Base-by-base conservation (phyloP, 495 filamentous ascomycete genomes). In the Astrothelium subdiscretum region DNA sequence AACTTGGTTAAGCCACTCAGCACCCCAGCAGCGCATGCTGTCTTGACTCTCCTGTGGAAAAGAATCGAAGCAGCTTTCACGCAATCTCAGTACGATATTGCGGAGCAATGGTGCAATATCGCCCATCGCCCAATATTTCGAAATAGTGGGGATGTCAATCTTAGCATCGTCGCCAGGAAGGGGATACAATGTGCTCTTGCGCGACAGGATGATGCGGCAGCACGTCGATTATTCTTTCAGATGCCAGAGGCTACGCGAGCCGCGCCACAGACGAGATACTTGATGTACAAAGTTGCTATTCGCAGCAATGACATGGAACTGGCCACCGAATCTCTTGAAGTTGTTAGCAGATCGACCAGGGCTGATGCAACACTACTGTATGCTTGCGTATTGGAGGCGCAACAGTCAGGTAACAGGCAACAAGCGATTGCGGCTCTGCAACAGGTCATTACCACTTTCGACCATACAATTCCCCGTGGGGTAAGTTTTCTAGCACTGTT, bases 1-100 rank as follows among this genome's bases (percentile, higher is more conserved):
- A 71, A 68, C 15, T 67, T 77, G 24, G 61, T 66, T 31, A 67
- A 68, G 11, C 59, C 69, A 18, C 64, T 90, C 12, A 74, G 68
- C 24, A 62, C 79, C 12, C 78, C 80, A 48, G 83, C 86, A 29
- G 84, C 87, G 13, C 80, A 89, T 65, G 88, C 87, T 57, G 82
- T 82, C 15, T 83, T 92, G 65, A 85, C 84, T 84, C 74, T 94
- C 12, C 75, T 95, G 29, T 94, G 90, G 88, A 95, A 90, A 71
- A 77, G 78, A 48, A 75, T 89, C 31, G 87, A 90, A 38, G 71
- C 76, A 3, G 76, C 77, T 26, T 82, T 81, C 63, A 75, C 69
- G 13, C 76, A 81, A 42, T 74, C 77, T 0, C 74, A 82, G 31
- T 81, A 80, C 60, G 77, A 80, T 18, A 61, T 75, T 29, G 80